phyloP scores from a whole-genome alignment of 345 rosid genomes.

The Triadica sebifera region DNA sequence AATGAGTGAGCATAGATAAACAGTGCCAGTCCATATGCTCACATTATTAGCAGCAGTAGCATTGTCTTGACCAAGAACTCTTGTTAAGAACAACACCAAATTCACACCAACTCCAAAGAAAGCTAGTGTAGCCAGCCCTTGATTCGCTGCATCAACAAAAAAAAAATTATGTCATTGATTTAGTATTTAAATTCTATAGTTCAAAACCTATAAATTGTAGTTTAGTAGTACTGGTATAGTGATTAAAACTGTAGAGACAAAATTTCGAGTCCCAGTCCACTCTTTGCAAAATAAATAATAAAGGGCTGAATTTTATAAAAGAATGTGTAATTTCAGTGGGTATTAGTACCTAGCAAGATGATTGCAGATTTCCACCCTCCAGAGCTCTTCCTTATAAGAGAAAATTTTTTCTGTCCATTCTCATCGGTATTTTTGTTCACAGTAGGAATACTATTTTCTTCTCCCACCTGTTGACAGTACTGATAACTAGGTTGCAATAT shows the following conservation, averaged over 20 bases:
- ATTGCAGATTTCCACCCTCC: conserved; percentile 34
- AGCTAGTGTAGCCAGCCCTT: conserved; percentile 81
- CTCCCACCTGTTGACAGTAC: conserved; percentile 22
- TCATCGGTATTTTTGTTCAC: conserved; percentile 20
- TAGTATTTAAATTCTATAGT: too few relatives aligned
- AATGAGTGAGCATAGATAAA: conserved; percentile 73
- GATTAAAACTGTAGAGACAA: too few relatives aligned
- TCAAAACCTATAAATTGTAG: too few relatives aligned
- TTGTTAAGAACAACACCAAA: conserved; percentile 72
- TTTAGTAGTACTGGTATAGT: too few relatives aligned
- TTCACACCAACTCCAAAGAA: conserved; percentile 94
- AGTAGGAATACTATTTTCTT: conserved; percentile 21
- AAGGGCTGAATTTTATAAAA: too few relatives aligned
- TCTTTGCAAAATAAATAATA: too few relatives aligned
- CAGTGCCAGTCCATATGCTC: conserved; percentile 95
- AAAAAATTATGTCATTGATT: not conserved
- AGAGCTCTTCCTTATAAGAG: conserved; percentile 16
- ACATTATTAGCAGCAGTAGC: conserved; percentile 85
- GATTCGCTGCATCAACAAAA: conserved; percentile 53
- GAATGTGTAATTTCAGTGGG: too few relatives aligned
- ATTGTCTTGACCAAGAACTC: conserved; percentile 72
- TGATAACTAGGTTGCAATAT: conserved; percentile 2
- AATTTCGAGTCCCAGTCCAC: too few relatives aligned
- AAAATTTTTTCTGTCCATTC: conserved; percentile 22
- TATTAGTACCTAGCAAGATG: conserved; percentile 22